Percentiles rank a stretch among this genome's conserved stretches.
phyloP scores from a whole-genome alignment of 768 basidiomycete genomes.

The Lentinula boryana region DNA sequence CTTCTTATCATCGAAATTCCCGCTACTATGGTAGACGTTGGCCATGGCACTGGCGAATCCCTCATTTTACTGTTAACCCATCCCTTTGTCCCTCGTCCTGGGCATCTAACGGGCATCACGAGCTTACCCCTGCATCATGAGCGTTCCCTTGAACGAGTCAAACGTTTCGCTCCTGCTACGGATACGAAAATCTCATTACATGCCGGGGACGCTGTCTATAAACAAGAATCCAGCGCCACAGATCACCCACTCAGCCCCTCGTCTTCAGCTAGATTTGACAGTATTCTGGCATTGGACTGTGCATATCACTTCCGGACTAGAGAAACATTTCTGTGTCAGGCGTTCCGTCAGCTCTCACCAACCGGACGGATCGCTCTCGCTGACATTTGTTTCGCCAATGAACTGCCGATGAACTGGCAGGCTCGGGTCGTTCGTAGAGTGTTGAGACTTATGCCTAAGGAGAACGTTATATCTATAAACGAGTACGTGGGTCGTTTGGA shows the following conservation, averaged over 20 bases:
- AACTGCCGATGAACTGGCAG: slow-evolving; percentile 16
- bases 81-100: slow-evolving; percentile 38
- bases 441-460: slow-evolving; percentile 38
- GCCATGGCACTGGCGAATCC: slow-evolving; percentile 65
- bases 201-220: slow-evolving; percentile 47
- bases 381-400: slow-evolving; percentile 49
- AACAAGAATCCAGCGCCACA: slow-evolving; percentile 9
- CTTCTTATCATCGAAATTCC: neutral
- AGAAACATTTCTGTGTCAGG: slow-evolving; percentile 43
- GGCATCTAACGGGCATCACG: slow-evolving; percentile 51
- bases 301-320: slow-evolving; percentile 64
- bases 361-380: slow-evolving; percentile 54
- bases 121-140: slow-evolving; percentile 41
- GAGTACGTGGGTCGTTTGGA: slow-evolving; percentile 40
- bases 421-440: slow-evolving; percentile 23
- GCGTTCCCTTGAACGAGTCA: slow-evolving; percentile 38
- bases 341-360: slow-evolving; percentile 34
- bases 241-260: slow-evolving; percentile 40
- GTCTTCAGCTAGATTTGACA: slow-evolving; percentile 27
- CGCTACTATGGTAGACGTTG: slow-evolving; percentile 42
- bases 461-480: slow-evolving; percentile 41
- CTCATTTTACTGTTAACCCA: slow-evolving; percentile 47
- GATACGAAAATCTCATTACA: slow-evolving; percentile 32
- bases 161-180: slow-evolving; percentile 12
- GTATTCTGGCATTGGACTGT: slow-evolving; percentile 59